A percentile compares a stretch with the other conserved stretches of the same genome.
phyloP scores from a whole-genome alignment of 768 basidiomycete species.

The Mycena capillaripes region DNA sequence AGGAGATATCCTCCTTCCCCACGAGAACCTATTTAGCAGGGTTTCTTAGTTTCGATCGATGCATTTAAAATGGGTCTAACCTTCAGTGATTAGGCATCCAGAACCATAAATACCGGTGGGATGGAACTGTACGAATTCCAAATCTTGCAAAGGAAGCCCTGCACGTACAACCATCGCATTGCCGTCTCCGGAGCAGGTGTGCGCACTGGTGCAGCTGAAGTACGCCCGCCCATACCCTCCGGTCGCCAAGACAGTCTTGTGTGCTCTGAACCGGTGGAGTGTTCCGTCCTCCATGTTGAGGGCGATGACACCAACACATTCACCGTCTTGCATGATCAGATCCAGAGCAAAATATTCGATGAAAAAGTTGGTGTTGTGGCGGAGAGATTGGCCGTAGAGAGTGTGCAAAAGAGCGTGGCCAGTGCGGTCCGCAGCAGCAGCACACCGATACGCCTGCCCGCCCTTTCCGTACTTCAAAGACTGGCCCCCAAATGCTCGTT shows the following conservation, averaged over 20 bases:
- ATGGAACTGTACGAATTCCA: slow-evolving; percentile 99
- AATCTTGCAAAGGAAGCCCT: slow-evolving; percentile 95
- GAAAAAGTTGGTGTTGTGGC: slow-evolving; percentile 99
- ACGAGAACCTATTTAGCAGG: slow-evolving; percentile 83
- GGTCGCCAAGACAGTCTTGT: slow-evolving; percentile 98
- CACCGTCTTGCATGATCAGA: slow-evolving; percentile 98
- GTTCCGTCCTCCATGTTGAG: slow-evolving; percentile 99
- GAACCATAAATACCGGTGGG: slow-evolving; percentile 99
- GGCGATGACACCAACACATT: slow-evolving; percentile 99
- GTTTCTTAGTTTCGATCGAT: slow-evolving; percentile 2
- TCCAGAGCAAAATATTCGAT: slow-evolving; percentile 99
- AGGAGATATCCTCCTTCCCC: slow-evolving; percentile 99
- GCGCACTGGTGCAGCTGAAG: slow-evolving; percentile 98
- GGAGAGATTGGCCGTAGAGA: slow-evolving; percentile 98
- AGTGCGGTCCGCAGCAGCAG: slow-evolving; percentile 98
- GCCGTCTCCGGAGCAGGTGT: slow-evolving; percentile 99
- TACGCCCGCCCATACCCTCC: slow-evolving; percentile 98
- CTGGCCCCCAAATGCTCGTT: slow-evolving; percentile 99
- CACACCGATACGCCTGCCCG: slow-evolving; percentile 98
- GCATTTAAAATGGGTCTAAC: slow-evolving; percentile 53
- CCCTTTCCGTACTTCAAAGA: slow-evolving; percentile 98
- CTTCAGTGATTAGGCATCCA: slow-evolving; percentile 98
- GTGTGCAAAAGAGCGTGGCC: slow-evolving; percentile 99
- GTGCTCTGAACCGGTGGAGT: slow-evolving; percentile 96
- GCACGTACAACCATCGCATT: slow-evolving; percentile 99